A percentile compares a stretch with the other conserved stretches of the same genome.
phyloP scores from a whole-genome alignment of 768 basidiomycete genomes.

The Leccinum fibrillosum region DNA sequence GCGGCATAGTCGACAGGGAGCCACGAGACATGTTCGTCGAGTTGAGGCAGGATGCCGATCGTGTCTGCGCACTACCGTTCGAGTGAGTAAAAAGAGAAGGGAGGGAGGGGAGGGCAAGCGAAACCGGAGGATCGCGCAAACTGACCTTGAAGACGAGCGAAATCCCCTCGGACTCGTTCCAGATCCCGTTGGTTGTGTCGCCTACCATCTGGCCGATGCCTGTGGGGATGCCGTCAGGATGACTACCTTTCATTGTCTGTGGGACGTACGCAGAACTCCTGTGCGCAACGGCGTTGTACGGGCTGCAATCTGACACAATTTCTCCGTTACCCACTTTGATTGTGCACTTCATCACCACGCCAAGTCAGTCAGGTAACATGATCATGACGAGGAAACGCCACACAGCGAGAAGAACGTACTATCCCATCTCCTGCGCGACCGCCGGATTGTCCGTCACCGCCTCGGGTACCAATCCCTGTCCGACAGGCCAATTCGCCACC shows the following conservation, averaged over 20 bases:
- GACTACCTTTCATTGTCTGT: background rate
- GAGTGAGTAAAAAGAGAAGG: background rate
- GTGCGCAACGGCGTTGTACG: conserved; percentile 22
- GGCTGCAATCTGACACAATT: conserved; percentile 44
- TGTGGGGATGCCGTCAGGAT: conserved; percentile 14
- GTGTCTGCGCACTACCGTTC: conserved; percentile 36
- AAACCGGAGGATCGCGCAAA: background rate
- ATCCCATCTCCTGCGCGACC: conserved; percentile 32
- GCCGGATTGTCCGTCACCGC: conserved; percentile 22
- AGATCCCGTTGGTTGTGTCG: conserved; percentile 45
- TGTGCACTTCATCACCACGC: conserved; percentile 16
- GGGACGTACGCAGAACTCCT: conserved; percentile 19
- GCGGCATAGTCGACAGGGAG: conserved; percentile 53
- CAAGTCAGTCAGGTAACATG: background rate
- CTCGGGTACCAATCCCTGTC: conserved; percentile 14
- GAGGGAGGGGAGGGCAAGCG: background rate
- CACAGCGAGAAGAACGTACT: conserved; percentile 23
- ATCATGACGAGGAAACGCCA: background rate
- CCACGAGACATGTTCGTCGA: conserved; percentile 40
- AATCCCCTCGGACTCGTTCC: conserved; percentile 49
- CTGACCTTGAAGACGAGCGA: conserved; percentile 31
- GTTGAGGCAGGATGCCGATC: conserved; percentile 33
- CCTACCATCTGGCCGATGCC: conserved; percentile 58
- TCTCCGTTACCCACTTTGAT: conserved; percentile 55
- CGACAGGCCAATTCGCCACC: conserved; percentile 20